A percentile compares a stretch with the other conserved stretches of the same genome.
These are phyloP conservation scores for Hemisphaericaspora subhashii DNA, from an alignment of 1,139 yeast genomes.

Conservation along the genomic window DNA sequence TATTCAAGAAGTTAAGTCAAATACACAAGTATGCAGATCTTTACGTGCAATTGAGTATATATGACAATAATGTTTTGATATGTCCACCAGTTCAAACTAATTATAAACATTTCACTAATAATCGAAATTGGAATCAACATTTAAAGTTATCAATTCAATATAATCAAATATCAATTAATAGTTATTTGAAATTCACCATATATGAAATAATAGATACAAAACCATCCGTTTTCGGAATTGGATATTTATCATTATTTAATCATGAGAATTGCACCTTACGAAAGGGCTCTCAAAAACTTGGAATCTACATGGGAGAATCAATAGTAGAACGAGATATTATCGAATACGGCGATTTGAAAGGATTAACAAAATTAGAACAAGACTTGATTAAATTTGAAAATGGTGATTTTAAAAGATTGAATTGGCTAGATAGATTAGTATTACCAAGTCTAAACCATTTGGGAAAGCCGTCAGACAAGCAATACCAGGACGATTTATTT, in stretches of 20 bases:
- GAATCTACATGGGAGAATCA: constrained; percentile 18
- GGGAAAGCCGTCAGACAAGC: constrained; percentile 32
- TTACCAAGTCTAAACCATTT: constrained; percentile 48
- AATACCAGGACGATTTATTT: constrained; percentile 13
- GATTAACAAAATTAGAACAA: constrained; percentile 45
- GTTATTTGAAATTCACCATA: constrained; percentile 60
- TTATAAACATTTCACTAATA: constrained; percentile 57
- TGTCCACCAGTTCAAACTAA: constrained; percentile 70
- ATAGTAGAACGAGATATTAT: constrained; percentile 11
- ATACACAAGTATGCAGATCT: constrained; percentile 58
- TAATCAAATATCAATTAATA: constrained; percentile 62
- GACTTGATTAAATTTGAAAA: constrained; percentile 64
- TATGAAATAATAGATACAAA: constrained; percentile 64
- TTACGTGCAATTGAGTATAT: constrained; percentile 60
- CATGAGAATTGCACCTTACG: constrained; percentile 28
- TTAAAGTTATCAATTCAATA: constrained; percentile 68
- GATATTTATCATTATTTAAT: constrained; percentile 63
- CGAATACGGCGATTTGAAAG: constrained; percentile 24
- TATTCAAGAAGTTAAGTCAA: constrained; percentile 51
- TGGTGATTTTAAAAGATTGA: constrained; percentile 60
- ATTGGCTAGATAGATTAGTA: constrained; percentile 77
- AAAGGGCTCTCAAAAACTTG: constrained; percentile 41
- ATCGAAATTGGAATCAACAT: constrained; percentile 55
- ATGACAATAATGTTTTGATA: constrained; percentile 58
- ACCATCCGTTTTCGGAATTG: constrained; percentile 54